Evolutionary conservation across 192 early-diverging fungal genomes (phyloP), one percentile per base, ranked within the genome.

Genomic region (Gigaspora rosea): DNA sequence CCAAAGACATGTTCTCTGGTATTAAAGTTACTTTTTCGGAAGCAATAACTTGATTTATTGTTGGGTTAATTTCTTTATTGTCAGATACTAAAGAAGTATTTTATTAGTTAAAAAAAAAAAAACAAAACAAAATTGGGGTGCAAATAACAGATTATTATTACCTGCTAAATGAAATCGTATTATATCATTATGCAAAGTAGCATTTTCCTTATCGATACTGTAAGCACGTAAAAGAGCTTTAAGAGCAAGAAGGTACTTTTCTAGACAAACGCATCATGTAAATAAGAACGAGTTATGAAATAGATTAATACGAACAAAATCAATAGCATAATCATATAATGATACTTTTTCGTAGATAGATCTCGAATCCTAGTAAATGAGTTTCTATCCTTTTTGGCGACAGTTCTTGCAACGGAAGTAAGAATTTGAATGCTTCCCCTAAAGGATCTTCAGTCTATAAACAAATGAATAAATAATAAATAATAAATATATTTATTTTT

Each of bases 391-490:
- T 77, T 8, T 83, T 78, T 16, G 88, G 80, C 32, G 87, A 80
- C 75, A 91, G 64, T 46, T 86, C 82, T 66, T 90, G 82, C 16
- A 99, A 84, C 13, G 89, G 89, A 75, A 90, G 86, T 57, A 96
- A 82, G 58, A 96, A 94, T 82, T 91, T 90, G 58, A 91, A 86
- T 6, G 94, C 93, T 35, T 92, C 92, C 2, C 81, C 90, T 27
- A 97, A 82, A 62, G 91, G 90, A 80, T 92, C 89, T 12, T 80
- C 82, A 20, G 88, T 87, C 63, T 91, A 83, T 32, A 89, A 67
- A 76, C 83, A 88, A 9, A 15, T 20, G 4, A 41, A 68, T 57
- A n/a, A n/a, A n/a, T n/a, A n/a, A 81, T 48, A 35, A 13, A 27
- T 27, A 27, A 27, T 27, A 27, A 27, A 27, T 27, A 27, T 46